Percentiles rank a stretch among this genome's conserved stretches.
Conservation (phyloP, 306 rosid species). For the Inga laurina region DNA sequence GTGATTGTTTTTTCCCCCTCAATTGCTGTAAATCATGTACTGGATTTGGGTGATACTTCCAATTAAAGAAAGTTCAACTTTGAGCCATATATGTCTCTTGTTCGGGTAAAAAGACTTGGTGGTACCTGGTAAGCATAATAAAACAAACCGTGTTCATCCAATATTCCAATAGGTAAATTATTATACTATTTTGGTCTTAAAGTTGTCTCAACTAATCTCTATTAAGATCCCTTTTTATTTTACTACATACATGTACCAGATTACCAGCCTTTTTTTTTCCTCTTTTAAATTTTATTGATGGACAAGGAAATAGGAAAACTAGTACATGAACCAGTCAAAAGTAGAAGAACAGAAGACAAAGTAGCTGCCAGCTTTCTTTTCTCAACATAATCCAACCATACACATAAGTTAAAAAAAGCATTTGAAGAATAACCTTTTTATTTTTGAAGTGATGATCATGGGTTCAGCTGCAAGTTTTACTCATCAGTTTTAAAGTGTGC, state of each 20-base stretch:
- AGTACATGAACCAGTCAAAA: too few species aligned
- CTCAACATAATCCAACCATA: not conserved
- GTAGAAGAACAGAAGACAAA: too few species aligned
- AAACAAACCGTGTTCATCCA: not conserved
- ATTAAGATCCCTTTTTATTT: not conserved
- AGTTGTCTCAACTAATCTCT: not conserved
- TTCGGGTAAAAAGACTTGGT: not conserved
- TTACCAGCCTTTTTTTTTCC: too few species aligned
- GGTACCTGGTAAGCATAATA: not conserved
- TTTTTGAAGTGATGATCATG: not conserved
- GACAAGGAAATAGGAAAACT: too few species aligned
- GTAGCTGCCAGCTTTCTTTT: not conserved
- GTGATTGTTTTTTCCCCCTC: slow-evolving; percentile 12
- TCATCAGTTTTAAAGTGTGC: not conserved
- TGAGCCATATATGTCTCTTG: not conserved
- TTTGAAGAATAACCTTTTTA: not conserved
- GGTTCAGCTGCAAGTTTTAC: not conserved
- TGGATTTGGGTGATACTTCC: slow-evolving; percentile 39
- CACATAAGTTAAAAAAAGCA: not conserved
- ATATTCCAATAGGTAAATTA: not conserved
- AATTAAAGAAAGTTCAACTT: slow-evolving; percentile 22
- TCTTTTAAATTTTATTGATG: too few species aligned
- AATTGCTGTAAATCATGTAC: slow-evolving; percentile 38
- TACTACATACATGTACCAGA: not conserved
- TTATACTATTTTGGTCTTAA: not conserved